Evolutionary conservation across 352 stramenopile species (phyloP).

Genomic region (Pythium dissimile): DNA sequence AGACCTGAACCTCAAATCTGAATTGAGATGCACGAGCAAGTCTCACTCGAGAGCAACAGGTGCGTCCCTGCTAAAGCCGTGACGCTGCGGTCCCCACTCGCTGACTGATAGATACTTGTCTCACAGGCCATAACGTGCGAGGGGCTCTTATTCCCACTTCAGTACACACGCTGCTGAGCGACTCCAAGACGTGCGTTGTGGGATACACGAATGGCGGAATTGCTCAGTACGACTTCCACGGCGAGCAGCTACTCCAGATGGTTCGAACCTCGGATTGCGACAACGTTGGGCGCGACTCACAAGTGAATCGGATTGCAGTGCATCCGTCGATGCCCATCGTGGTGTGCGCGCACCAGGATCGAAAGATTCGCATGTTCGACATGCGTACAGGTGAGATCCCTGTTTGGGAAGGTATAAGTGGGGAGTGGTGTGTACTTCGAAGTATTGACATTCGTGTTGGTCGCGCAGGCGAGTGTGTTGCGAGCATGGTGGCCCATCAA

Average conservation of each 20-base stretch:
- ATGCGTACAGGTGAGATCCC: constrained; percentile 61
- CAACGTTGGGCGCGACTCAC: constrained; percentile 42
- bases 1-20: constrained; percentile 77
- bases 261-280: constrained; percentile 67
- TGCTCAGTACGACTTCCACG: constrained; percentile 72
- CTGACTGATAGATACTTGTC: too few relatives aligned
- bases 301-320: constrained; percentile 65
- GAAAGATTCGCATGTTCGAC: constrained; percentile 85
- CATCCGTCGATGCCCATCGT: constrained; percentile 84
- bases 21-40: constrained; percentile 55
- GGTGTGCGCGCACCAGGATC: constrained; percentile 78
- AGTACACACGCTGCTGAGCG: constrained; percentile 62
- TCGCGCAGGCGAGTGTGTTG: constrained; percentile 79
- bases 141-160: constrained; percentile 69
- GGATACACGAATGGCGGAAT: constrained; percentile 72
- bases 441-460: neutral
- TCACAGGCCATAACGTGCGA: constrained; percentile 33
- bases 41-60: constrained; percentile 47
- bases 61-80: constrained; percentile 11
- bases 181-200: constrained; percentile 77
- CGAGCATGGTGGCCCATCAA: constrained; percentile 73
- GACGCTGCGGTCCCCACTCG: constrained; percentile 22
- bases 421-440: neutral
- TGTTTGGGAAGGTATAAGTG: neutral
- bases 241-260: constrained; percentile 76